Evolutionary conservation across 148 eudicot genomes (phyloP).

Genomic region (Chenopodium berlandieri): DNA sequence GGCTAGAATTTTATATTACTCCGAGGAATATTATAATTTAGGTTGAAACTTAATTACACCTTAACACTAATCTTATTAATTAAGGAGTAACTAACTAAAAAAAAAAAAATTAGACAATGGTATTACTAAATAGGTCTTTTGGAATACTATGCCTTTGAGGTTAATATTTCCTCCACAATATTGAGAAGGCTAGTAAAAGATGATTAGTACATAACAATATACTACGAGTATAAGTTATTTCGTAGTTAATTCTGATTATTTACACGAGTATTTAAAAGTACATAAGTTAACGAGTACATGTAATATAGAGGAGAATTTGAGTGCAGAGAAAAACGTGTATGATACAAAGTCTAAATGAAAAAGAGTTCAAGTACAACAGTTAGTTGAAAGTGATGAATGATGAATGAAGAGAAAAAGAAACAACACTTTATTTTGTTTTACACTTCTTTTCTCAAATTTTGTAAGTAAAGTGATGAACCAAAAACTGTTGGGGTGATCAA

Average conservation of each 20-base stretch:
- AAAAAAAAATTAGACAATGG: too few species aligned
- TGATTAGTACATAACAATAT: too few species aligned
- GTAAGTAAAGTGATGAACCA: not conserved
- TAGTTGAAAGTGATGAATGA: not conserved
- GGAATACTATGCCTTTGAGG: too few species aligned
- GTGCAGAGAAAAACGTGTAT: not conserved
- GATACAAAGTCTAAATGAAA: not conserved
- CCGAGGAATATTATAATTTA: too few species aligned
- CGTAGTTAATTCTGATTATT: not conserved
- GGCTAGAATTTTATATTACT: too few species aligned
- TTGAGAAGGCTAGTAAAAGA: too few species aligned
- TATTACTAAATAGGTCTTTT: too few species aligned
- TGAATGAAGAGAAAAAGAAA: not conserved
- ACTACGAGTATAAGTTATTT: too few species aligned
- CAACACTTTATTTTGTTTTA: not conserved
- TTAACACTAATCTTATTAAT: too few species aligned
- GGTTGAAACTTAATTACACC: not conserved
- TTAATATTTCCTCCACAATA: too few species aligned
- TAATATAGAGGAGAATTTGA: not conserved
- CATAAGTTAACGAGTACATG: not conserved
- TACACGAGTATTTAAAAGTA: not conserved
- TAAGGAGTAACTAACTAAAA: too few species aligned
- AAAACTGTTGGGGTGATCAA: not conserved
- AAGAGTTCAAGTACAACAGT: conserved; percentile 7
- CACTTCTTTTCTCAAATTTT: not conserved